Base-by-base conservation (phyloP, 1,284 basidiomycete species). In the Leccinum solheimii region DNA sequence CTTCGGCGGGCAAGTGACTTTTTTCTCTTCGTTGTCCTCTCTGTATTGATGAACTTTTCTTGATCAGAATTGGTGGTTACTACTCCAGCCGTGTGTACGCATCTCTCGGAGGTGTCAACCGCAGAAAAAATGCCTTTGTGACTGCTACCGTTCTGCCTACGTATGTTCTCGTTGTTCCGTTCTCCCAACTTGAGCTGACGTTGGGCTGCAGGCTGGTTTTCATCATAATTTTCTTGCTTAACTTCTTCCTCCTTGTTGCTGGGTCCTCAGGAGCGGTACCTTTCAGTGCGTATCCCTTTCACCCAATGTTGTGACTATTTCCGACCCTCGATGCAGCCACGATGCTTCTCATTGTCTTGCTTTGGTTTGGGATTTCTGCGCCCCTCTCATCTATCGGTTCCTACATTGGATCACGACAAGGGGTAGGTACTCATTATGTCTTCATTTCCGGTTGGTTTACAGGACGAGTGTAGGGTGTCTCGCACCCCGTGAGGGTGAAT, bases 361-460 rank as follows among this genome's bases (percentile, higher is more conserved):
- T 99, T n/a, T 99, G 96, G 96, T 97, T 95, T 76, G 88, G 95
- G 54, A 94, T 98, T 63, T 95, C 95, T 36, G 91, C 94, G 0
- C 97, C 97, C 0, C 81, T 91, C 55, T 91, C 90, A 27, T 82
- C 85, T 16, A 75, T 91, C 49, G 89, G 89, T 21, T 84, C 87
- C 11, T 91, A 92, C 75, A 86, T 90, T 65, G 96, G 96, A 16
- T 84, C 91, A 55, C 91, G 88, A 73, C 90, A 93, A 69, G 96
- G 96, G n/a, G 92, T 94, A 74, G 65, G 88, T 73, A 50, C 16
- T 14, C 48, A 27, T 54, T 26, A 8, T 60, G 5, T 32, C 6
- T 2, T 27, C 30, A 9, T 55, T 43, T 63, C 36, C 13, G 27
- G 50, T 63, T 45, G 58, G 51, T 55, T 64, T 50, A 67, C 30